These are phyloP conservation scores for Hymenoscyphus fructigenus DNA, from an alignment of 2,329 filamentous ascomycete genomes.

Conservation along the genomic window DNA sequence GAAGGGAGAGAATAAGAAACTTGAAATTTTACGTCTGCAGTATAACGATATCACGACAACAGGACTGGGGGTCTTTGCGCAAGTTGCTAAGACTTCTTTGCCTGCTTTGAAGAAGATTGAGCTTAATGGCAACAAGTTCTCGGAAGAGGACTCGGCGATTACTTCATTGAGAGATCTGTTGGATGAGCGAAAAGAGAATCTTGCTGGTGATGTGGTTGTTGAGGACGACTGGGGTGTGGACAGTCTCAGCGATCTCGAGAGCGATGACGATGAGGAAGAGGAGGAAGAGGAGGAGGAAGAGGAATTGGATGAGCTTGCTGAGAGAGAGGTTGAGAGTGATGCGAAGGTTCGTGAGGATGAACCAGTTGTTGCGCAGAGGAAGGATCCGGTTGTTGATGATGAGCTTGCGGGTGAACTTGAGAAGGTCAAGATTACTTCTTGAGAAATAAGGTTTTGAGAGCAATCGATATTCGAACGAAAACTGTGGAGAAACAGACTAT, in stretches of 20 bases:
- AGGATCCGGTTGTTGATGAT: slow-evolving; percentile 78
- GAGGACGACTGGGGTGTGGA: slow-evolving; percentile 86
- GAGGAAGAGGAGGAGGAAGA: slow-evolving; percentile 63
- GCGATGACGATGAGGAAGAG: slow-evolving; percentile 60
- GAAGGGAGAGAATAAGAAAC: slow-evolving; percentile 72
- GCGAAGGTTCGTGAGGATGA: slow-evolving; percentile 63
- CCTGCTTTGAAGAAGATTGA: slow-evolving; percentile 82
- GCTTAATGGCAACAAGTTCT: slow-evolving; percentile 94
- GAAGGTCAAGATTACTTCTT: slow-evolving; percentile 46
- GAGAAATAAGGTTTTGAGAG: not conserved
- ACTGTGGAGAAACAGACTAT: not conserved
- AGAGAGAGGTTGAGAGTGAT: slow-evolving; percentile 68
- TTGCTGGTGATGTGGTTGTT: slow-evolving; percentile 62
- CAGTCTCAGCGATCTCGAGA: slow-evolving; percentile 76
- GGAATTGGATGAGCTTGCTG: slow-evolving; percentile 61
- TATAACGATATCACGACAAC: slow-evolving; percentile 90
- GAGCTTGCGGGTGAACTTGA: slow-evolving; percentile 60
- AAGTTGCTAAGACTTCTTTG: slow-evolving; percentile 65
- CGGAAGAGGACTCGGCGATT: slow-evolving; percentile 77
- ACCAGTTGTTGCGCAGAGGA: slow-evolving; percentile 67
- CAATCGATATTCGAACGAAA: not conserved
- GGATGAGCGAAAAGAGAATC: slow-evolving; percentile 73
- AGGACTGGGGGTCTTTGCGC: slow-evolving; percentile 69
- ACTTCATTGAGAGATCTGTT: slow-evolving; percentile 68
- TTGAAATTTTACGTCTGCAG: slow-evolving; percentile 81